phyloP scores from a whole-genome alignment of 768 basidiomycete species.

The Scleroderma bovista region DNA sequence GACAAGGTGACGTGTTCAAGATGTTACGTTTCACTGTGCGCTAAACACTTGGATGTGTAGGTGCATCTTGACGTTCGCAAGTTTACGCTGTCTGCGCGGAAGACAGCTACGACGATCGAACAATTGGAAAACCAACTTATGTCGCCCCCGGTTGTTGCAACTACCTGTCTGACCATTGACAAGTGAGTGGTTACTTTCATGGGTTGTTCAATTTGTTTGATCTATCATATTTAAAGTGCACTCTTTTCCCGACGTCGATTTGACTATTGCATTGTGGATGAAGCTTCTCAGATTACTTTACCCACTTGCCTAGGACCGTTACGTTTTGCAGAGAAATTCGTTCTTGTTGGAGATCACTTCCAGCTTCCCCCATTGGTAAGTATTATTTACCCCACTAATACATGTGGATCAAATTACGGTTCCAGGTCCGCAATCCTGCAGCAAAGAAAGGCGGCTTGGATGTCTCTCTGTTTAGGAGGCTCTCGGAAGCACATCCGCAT shows the following conservation, averaged over 20 bases:
- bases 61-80: conserved; percentile 76
- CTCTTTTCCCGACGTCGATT: conserved; percentile 82
- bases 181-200: conserved; percentile 54
- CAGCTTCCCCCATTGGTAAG: conserved; percentile 91
- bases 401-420: background rate
- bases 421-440: conserved; percentile 73
- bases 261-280: conserved; percentile 97
- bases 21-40: background rate
- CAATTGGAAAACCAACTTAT: conserved; percentile 80
- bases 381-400: background rate
- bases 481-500: conserved; percentile 82
- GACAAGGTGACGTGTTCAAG: conserved; percentile 64
- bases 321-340: conserved; percentile 83
- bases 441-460: conserved; percentile 88
- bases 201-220: conserved; percentile 4
- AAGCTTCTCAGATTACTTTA: conserved; percentile 95
- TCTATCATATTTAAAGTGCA: conserved; percentile 44
- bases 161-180: conserved; percentile 90
- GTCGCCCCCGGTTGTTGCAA: conserved; percentile 89
- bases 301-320: conserved; percentile 94
- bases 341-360: conserved; percentile 96
- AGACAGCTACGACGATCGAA: conserved; percentile 61
- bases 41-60: conserved; percentile 34
- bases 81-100: conserved; percentile 58
- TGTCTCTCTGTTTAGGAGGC: conserved; percentile 79